Evolutionary conservation across 2,329 filamentous ascomycete species (phyloP), one percentile per base, ranked within the genome.

Genomic region (Chrysoporthe deuterocubensis): DNA sequence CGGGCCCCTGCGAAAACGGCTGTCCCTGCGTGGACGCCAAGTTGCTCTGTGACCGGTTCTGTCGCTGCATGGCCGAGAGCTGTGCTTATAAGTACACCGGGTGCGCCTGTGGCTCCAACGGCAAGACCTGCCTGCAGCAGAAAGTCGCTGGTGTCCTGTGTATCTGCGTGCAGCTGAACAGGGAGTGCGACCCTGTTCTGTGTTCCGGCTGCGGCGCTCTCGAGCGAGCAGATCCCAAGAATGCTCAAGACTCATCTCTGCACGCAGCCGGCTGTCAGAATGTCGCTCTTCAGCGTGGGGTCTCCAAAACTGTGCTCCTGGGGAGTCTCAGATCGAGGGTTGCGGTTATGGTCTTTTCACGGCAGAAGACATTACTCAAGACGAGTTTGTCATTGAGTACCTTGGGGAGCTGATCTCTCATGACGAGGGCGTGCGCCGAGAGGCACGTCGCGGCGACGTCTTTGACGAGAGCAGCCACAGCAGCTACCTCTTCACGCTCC

Each of bases 381-480:
- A 90, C 64, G 89, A 92, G 21, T 95, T 92, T 72, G 83, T 96
- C 21, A 90, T 92, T 43, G 93, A 96, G 76, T 96, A 96, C 75
- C 88, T 89, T 1, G 93, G 93, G 59, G 93, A 96, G 76, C 82
- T 93, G 13, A 90, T 95, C 67, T 89, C 87, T 5, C 85, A 87
- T 50, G 84, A 89, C 60, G 92, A 94, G 75, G 88, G 88, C 3
- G 87, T 92, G 34, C 86, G 91, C 3, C 85, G 92, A 48, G 89
- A 90, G 68, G 86, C 87, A 9, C 78, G 86, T 2, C 84, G 86
- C 1, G 86, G 86, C 43, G 84, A 88, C 65, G 85, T 87, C 7
- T 89, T 89, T 66, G 85, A 91, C 65, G 86, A 89, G 71, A 83
- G 86, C 66, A 85, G 86, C 34, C 86, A 87, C 72, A 85, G 88